Evolutionary conservation across 306 rosid genomes (phyloP), one percentile per base, ranked within the genome.

Genomic region (Ormosia semicastrata): DNA sequence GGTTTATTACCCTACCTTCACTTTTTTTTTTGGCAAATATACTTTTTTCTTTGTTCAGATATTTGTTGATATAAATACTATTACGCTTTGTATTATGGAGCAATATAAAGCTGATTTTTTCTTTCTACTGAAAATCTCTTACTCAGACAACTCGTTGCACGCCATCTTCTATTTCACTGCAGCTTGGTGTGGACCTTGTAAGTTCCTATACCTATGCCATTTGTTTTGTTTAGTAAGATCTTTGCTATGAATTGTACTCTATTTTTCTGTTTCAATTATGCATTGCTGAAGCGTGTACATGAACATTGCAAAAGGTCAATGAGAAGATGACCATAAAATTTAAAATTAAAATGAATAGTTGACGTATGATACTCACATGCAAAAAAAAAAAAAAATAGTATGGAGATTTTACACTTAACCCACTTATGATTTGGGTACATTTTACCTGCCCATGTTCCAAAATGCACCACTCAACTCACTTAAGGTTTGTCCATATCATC

Each of bases 151-250:
- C 54, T 88, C 94, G n/a, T 62, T 85, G 87, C 93, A 92, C 3
- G 90, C 95, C 1, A 60, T 94, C 85, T 89, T 92, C 89, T 94
- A 94, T 79, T 94, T 92, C 90, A 92, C 97, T 56, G 97, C 98
- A 30, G 92, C 44, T 58, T 94, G 97, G 98, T 92, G 98, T 74
- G 97, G 96, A 18, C 97, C 98, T 76, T 94, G 98, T 92, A 90
- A 94, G 97, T 88, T 79, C 56, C 76, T 29, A 59, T 40, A 44
- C 11, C 54, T 37, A 24, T 24, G 1, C 24, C 24, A 24, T 24
- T 62, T 47, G 29, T 68, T 60, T 50, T 44, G 8, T 52, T 8
- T 5, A 47, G 32, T 37, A 50, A 24, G 52, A 50, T 39, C 11
- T 85, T 69, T 40, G 53, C 33, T 49, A 12, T 17, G n/a, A 12